A percentile compares a stretch with the other conserved stretches of the same genome.
phyloP scores from a whole-genome alignment of 225 moss, liverwort and hornwort species.

The Ulota crispa region DNA sequence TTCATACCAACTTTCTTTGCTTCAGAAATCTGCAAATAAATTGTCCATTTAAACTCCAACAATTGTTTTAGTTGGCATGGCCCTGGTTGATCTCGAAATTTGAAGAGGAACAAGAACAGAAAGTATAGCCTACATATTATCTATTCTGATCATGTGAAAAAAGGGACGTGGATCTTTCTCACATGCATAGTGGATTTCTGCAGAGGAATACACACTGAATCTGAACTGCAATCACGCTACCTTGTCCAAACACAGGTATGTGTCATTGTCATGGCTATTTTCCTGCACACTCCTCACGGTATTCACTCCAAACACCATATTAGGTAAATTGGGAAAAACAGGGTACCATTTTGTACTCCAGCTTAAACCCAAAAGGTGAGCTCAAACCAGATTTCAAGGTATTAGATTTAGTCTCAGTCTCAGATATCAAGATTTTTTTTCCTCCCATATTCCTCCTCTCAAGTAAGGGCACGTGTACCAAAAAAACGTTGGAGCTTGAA shows the following conservation, averaged over 20 bases:
- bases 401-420: too few species aligned
- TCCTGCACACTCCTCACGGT: neutral
- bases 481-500: too few species aligned
- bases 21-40: neutral
- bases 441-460: too few species aligned
- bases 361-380: too few species aligned
- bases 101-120: neutral
- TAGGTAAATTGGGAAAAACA: too few species aligned
- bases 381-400: too few species aligned
- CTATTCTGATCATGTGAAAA: neutral
- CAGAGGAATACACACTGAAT: conserved; percentile 88
- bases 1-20: neutral
- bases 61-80: neutral
- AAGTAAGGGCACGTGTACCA: too few species aligned
- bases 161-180: neutral
- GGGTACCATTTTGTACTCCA: too few species aligned
- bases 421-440: too few species aligned
- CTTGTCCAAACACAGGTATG: conserved; percentile 86
- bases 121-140: neutral
- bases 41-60: neutral
- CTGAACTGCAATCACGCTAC: conserved; percentile 97
- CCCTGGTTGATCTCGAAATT: neutral
- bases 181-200: conserved; percentile 3
- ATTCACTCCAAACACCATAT: too few species aligned
- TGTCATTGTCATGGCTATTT: neutral